Conservation (phyloP, 768 basidiomycete genomes). For the Serendipita vermifera region DNA sequence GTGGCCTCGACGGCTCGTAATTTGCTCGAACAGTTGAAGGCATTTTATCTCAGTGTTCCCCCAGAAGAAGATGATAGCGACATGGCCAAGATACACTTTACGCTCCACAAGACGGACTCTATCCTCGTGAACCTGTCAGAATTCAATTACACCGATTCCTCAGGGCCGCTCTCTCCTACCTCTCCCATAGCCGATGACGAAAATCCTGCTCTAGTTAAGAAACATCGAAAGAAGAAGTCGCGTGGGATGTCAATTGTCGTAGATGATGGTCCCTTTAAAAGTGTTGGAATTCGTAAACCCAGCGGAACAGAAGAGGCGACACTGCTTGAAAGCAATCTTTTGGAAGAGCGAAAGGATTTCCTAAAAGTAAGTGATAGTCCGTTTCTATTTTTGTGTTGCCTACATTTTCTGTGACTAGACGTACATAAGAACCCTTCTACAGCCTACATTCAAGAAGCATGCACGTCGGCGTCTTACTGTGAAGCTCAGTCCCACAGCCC, state of each 20-base stretch:
- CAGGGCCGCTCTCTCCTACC: neutral
- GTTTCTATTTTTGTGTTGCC: neutral
- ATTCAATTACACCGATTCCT: neutral
- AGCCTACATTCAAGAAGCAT: conserved; percentile 9
- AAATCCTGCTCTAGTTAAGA: neutral
- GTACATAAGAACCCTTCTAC: conserved; percentile 19
- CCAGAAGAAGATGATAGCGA: neutral
- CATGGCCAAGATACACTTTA: neutral
- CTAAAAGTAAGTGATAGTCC: conserved; percentile 20
- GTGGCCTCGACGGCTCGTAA: neutral
- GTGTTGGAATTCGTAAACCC: conserved; percentile 23
- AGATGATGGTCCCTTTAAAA: conserved; percentile 23
- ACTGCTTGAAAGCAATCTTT: conserved; percentile 15
- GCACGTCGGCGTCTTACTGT: neutral
- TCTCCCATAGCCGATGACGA: neutral
- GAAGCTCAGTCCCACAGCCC: neutral
- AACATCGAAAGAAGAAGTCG: neutral
- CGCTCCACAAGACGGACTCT: neutral
- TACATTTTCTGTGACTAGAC: conserved; percentile 16
- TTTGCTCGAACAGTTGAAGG: neutral
- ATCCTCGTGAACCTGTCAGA: neutral
- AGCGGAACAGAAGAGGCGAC: conserved; percentile 16
- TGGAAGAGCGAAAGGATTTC: conserved; percentile 19
- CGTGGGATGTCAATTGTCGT: conserved; percentile 10
- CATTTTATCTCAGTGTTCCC: neutral